Base-by-base conservation (phyloP, 805 yeast genomes). In the Zygosaccharomyces rouxii region DNA sequence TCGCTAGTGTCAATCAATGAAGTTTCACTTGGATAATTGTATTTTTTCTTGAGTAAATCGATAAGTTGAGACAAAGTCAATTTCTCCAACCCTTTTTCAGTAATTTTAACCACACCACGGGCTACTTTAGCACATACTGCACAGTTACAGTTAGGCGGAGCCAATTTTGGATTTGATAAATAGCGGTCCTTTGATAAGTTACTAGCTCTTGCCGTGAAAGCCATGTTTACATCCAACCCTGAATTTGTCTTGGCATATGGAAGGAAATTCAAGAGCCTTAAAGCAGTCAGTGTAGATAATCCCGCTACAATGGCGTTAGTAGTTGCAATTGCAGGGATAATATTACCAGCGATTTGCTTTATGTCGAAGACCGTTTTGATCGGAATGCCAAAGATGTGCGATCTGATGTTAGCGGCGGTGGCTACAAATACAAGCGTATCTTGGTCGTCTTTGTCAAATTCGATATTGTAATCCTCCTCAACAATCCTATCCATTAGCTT, bases 281-380 rank as follows among this genome's bases (percentile, higher is more conserved):
- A 68, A 0, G 95, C 85, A 33, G 84, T 80, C 35, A 92, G 64
- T 3, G 89, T 83, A 13, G 94, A 84, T 55, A 89, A 77, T 0
- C 99, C 99, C 0, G 97, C 89, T 57, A 94, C 83, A 11, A 94
- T 84, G 1, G 99, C 98, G 66, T 94, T 94, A 3, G 97, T 92
- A 1, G 99, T 94, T 5, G 99, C 98, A 57, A 95, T 90, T 0
- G 99, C 99, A 0, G 99, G 99, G 35, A 94, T 94, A 58, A 94
- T 94, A 66, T 92, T 94, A 5, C 99, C 99, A 0, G 99, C 99
- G 54, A 92, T 89, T 60, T 86, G 95, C 64, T 94, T 94, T 52
- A 86, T 79, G 51, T 89, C 96, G 62, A 95, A 94, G 51, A 86
- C 83, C 3, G 94, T 75, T 62, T 85, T 84, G 44, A 72, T 56